Conservation (phyloP, 495 filamentous ascomycete genomes). For the Barbatosphaeria neglecta region DNA sequence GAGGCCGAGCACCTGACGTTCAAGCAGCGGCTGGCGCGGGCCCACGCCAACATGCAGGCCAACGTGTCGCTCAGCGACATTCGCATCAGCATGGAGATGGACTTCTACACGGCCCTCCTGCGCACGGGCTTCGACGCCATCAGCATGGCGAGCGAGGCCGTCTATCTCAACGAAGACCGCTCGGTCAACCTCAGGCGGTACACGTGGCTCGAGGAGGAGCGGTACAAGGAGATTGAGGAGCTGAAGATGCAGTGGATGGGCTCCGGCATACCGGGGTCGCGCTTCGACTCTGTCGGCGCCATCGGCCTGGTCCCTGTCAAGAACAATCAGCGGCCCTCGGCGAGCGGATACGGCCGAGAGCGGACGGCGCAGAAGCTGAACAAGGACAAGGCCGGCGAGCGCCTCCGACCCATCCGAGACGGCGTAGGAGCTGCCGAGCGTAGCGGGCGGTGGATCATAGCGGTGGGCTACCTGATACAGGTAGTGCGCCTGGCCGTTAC, state of each 20-base stretch:
- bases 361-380: constrained; percentile 42
- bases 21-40: constrained; percentile 42
- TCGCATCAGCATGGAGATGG: constrained; percentile 70
- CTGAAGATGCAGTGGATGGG: constrained; percentile 38
- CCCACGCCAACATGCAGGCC: constrained; percentile 84
- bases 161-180: constrained; percentile 84
- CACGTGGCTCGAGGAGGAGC: constrained; percentile 89
- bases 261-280: constrained; percentile 26
- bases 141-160: constrained; percentile 87
- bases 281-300: constrained; percentile 36
- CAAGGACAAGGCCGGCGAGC: constrained; percentile 33
- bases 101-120: constrained; percentile 87
- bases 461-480: constrained; percentile 58
- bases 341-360: constrained; percentile 59
- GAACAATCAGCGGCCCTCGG: constrained; percentile 24
- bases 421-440: constrained; percentile 70
- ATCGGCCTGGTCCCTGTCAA: constrained; percentile 40
- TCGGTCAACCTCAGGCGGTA: constrained; percentile 59
- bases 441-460: constrained; percentile 60
- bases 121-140: constrained; percentile 76
- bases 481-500: constrained; percentile 56
- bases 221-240: constrained; percentile 53
- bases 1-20: constrained; percentile 16
- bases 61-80: constrained; percentile 72
- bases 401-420: constrained; percentile 29